Percentiles rank a stretch among this genome's conserved stretches.
Evolutionary conservation across 352 stramenopile species (phyloP).

Genomic region (Elongisporangium undulatum): DNA sequence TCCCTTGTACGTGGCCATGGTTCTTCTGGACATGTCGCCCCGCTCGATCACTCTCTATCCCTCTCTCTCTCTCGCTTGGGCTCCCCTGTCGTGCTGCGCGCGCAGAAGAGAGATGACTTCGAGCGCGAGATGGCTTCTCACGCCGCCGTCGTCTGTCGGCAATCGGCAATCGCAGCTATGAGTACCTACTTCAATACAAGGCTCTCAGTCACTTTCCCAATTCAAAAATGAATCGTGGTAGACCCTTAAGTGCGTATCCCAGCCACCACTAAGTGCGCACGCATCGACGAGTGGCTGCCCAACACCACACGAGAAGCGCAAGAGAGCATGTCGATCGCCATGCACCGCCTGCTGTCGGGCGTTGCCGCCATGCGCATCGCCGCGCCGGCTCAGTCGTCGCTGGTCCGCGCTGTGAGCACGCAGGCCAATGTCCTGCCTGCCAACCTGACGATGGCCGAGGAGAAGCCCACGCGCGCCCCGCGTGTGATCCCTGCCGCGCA

Average conservation of each 20-base stretch:
- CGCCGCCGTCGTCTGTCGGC: not conserved
- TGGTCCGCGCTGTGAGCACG: slow-evolving; percentile 28
- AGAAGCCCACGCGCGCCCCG: slow-evolving; percentile 63
- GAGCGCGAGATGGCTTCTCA: slow-evolving; percentile 1
- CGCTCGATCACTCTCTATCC: not conserved
- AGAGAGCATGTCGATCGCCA: slow-evolving; percentile 25
- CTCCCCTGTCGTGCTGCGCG: not conserved
- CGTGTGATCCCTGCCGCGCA: slow-evolving; percentile 61
- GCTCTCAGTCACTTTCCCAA: not conserved
- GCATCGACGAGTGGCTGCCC: slow-evolving; percentile 2
- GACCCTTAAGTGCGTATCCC: not conserved
- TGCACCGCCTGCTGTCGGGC: slow-evolving; percentile 58
- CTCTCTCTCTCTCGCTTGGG: not conserved
- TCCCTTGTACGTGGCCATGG: slow-evolving; percentile 21
- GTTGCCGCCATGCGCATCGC: slow-evolving; percentile 50
- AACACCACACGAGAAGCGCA: not conserved
- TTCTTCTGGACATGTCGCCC: slow-evolving; percentile 27
- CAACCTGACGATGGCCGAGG: slow-evolving; percentile 70
- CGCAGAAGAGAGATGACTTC: not conserved
- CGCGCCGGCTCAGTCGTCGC: slow-evolving; percentile 23
- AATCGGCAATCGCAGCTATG: not conserved
- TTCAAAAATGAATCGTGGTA: slow-evolving; percentile 4
- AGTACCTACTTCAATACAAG: slow-evolving; percentile 1
- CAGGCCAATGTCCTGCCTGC: slow-evolving; percentile 29
- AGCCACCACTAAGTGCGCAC: not conserved